Base-by-base conservation (phyloP, 73 alveolate species). In the Symbiodinium pilosum region DNA sequence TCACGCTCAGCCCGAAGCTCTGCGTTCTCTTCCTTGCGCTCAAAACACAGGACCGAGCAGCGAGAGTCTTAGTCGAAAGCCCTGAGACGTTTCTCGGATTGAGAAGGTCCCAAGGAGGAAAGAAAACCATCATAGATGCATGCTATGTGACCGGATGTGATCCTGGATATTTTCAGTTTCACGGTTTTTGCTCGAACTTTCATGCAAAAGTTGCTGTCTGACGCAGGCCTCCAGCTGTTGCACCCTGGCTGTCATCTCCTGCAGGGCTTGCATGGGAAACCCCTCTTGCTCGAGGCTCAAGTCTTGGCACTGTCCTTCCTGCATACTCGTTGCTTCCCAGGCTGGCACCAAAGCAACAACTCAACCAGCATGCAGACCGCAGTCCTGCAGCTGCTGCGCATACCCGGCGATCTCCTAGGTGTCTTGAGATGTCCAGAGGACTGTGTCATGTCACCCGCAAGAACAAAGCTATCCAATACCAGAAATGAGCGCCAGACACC, bases 1-100 rank as follows among this genome's bases (percentile, higher is more conserved):
- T 73, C 85, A 9, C 85, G 85, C 85, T 73, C 85, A 11, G 85
- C 85, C 85, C 85, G 85, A 24, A 73, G 43, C 44, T 73, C 85
- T 0, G 43, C 44, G 28, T 73, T 73, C 47, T 73, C 85, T 30
- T 30, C 85, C 85, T 73, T 11, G n/a, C 85, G 24, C 44, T n/a
- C n/a, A n/a, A n/a, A n/a, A n/a, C n/a, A n/a, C n/a, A n/a, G n/a
- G n/a, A n/a, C n/a, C n/a, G n/a, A n/a, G n/a, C n/a, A n/a, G n/a
- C n/a, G n/a, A n/a, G n/a, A n/a, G n/a, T n/a, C n/a, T n/a, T n/a
- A n/a, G n/a, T n/a, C n/a, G n/a, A n/a, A n/a, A n/a, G n/a, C n/a
- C n/a, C n/a, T n/a, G n/a, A n/a, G n/a, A n/a, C n/a, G n/a, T n/a
- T n/a, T n/a, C n/a, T n/a, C n/a, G n/a, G n/a, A n/a, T n/a, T n/a